Percentiles rank a stretch among this genome's conserved stretches.
These are phyloP conservation scores for Chytridium lagenaria DNA, from an alignment of 371 early-diverging fungal genomes.

Conservation along the genomic window DNA sequence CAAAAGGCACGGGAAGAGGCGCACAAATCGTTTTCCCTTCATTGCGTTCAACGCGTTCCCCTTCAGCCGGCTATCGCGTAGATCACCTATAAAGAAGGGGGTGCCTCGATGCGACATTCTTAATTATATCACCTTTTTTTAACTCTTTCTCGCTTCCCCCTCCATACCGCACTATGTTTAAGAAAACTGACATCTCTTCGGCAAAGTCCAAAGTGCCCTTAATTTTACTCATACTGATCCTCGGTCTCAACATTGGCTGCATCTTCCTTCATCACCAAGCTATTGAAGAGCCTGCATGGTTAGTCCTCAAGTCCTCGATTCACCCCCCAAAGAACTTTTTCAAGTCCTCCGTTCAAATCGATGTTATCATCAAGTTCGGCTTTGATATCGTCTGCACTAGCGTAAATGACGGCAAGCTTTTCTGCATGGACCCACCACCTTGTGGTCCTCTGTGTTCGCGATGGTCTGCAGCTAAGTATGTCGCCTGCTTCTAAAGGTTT, in stretches of 20 bases:
- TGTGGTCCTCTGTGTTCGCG: slow-evolving; percentile 5
- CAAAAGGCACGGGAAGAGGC: too few relatives aligned
- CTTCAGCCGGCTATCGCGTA: too few relatives aligned
- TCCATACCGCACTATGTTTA: too few relatives aligned
- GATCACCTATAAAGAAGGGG: too few relatives aligned
- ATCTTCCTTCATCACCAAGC: slow-evolving; percentile 1
- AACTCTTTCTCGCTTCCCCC: too few relatives aligned
- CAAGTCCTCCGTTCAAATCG: not conserved
- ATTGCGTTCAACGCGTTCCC: too few relatives aligned
- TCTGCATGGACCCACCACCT: slow-evolving; percentile 17
- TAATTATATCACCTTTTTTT: too few relatives aligned
- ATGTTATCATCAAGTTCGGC: slow-evolving; percentile 6
- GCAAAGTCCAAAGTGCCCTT: not conserved
- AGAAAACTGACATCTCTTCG: not conserved
- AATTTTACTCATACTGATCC: not conserved
- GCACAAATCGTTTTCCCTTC: too few relatives aligned
- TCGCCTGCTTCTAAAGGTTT: not conserved
- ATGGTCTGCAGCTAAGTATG: slow-evolving; percentile 6
- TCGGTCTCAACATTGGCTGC: not conserved
- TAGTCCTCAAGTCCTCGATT: not conserved
- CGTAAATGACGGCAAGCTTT: not conserved
- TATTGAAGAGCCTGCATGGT: not conserved
- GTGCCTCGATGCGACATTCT: too few relatives aligned
- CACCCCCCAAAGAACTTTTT: not conserved
- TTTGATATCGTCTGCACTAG: not conserved